These are phyloP conservation scores for Marsdenia floribunda DNA, from an alignment of 257 asterid genomes.

Conservation along the genomic window DNA sequence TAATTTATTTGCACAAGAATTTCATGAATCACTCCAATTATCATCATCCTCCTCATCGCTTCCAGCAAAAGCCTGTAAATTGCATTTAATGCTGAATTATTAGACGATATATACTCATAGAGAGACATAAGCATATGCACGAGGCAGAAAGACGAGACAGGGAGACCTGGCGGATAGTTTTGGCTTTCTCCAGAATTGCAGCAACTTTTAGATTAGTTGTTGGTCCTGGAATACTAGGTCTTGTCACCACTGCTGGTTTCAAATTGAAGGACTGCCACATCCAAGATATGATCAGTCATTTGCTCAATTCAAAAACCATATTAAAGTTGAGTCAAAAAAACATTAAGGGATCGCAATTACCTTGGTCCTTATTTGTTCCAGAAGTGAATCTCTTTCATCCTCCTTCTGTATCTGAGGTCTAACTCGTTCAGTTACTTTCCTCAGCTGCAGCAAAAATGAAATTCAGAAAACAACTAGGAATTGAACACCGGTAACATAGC, in stretches of 20 bases:
- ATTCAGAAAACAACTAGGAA: slow-evolving; percentile 23
- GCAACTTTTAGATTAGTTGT: slow-evolving; percentile 70
- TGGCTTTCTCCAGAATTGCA: slow-evolving; percentile 87
- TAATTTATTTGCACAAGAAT: not conserved
- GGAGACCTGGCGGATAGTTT: slow-evolving; percentile 77
- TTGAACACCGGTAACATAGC: not conserved
- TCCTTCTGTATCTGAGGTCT: slow-evolving; percentile 45
- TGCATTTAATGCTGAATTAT: slow-evolving; percentile 14
- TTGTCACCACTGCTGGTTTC: slow-evolving; percentile 59
- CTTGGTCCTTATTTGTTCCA: slow-evolving; percentile 85
- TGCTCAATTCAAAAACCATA: slow-evolving; percentile 5
- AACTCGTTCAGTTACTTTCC: slow-evolving; percentile 62
- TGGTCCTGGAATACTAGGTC: slow-evolving; percentile 72
- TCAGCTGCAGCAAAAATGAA: slow-evolving; percentile 53
- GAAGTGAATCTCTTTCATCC: slow-evolving; percentile 67
- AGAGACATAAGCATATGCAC: not conserved
- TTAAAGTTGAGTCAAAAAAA: not conserved
- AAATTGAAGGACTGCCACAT: slow-evolving; percentile 72
- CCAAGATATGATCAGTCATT: slow-evolving; percentile 26
- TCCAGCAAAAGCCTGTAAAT: slow-evolving; percentile 73
- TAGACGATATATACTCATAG: not conserved
- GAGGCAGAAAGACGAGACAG: slow-evolving; percentile 2
- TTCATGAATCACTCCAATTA: slow-evolving; percentile 78
- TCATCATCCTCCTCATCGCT: slow-evolving; percentile 81
- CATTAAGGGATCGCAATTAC: slow-evolving; percentile 23